phyloP scores from a whole-genome alignment of 345 rosid species.

The Draba incana region DNA sequence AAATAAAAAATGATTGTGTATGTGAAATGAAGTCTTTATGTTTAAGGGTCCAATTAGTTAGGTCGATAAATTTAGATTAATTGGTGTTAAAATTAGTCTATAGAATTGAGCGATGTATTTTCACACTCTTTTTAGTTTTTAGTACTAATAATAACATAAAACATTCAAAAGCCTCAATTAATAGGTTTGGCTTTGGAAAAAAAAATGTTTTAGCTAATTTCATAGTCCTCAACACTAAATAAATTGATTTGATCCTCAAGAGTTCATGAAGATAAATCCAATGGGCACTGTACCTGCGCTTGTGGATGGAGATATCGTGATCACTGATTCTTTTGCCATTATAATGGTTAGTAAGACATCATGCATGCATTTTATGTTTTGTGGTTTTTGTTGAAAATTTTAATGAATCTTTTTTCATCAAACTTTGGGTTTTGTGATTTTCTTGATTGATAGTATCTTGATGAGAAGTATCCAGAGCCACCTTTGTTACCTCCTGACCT shows the following conservation, averaged over 20 bases:
- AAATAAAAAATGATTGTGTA: no score
- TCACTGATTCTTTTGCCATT: constrained; percentile 82
- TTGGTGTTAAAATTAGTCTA: no score
- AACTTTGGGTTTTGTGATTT: background rate
- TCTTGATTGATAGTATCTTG: constrained; percentile 58
- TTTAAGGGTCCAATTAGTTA: background rate
- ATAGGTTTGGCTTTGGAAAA: no score
- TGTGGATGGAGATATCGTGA: constrained; percentile 67
- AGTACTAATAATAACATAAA: no score
- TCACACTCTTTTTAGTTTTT: no score
- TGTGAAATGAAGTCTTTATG: background rate
- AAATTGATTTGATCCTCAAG: constrained; percentile 42
- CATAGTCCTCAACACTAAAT: background rate
- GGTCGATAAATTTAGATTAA: no score
- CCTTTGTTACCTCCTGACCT: constrained; percentile 73
- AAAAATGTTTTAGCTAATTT: no score
- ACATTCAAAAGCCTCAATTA: no score
- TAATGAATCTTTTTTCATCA: no score
- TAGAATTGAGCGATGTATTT: no score
- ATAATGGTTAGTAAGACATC: constrained; percentile 35
- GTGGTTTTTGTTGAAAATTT: no score
- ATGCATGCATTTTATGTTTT: no score
- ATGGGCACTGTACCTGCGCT: constrained; percentile 74
- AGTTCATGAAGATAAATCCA: constrained; percentile 73
- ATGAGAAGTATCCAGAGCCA: constrained; percentile 77